Evolutionary conservation across 2,329 filamentous ascomycete species (phyloP), one percentile per base, ranked within the genome.

Genomic region (Leptographium galeiforme): DNA sequence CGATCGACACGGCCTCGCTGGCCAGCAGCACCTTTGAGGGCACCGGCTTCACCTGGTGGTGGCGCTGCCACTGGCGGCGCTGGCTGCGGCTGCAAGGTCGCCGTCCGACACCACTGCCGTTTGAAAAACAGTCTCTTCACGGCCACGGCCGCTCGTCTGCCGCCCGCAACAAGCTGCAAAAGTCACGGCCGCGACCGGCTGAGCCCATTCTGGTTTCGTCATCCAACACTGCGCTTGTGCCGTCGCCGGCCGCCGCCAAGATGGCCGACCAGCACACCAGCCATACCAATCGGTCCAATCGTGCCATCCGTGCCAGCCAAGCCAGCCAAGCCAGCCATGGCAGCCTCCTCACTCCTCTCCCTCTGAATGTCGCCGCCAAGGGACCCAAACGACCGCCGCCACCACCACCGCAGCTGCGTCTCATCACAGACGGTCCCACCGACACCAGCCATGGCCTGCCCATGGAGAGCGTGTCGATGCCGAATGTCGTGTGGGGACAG

Each of bases 41-140:
- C 25, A 19, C 53, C 1, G 57, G 53, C 13, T 5, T 53, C 34
- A 34, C 48, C 11, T 55, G 51, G 51, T 58, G 57, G 57, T 58
- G 56, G 54, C 50, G 50, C 8, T 55, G 55, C 39, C 55, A 49
- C 11, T 58, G 55, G 55, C 56, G 51, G 32, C 54, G 46, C 6
- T 48, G 53, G 45, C 54, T 48, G 50, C 56, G 48, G 25, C 45
- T 41, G 36, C 56, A 57, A 43, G 41, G 54, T 4, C 46, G 47
- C 3, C 52, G 52, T 52, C 10, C 34, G 34, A 25, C 25, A 25
- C 25, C 25, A 5, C 25, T 25, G 25, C 25, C 25, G 25, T 25
- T 25, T 25, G 25, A 25, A 25, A 25, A 25, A 25, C 25, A 25
- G 25, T 25, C 25, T 2, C 25, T 25, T 25, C 25, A 25, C 25